Conservation (phyloP, 1,284 basidiomycete species). For the Rhodofomes roseus region DNA sequence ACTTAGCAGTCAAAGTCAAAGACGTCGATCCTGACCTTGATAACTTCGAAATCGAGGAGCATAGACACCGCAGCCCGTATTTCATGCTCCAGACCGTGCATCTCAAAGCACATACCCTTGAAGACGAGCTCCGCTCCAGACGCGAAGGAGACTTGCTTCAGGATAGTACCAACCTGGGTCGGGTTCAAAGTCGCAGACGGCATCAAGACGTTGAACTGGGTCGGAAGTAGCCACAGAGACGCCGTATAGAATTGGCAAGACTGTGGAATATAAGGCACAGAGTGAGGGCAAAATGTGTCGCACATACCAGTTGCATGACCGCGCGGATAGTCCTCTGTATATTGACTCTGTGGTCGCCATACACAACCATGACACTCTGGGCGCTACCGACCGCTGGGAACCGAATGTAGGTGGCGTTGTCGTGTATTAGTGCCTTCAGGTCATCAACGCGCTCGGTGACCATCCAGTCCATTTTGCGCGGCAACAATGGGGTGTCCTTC, state of each 20-base stretch:
- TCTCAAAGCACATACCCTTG: slow-evolving; percentile 97
- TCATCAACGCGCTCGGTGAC: slow-evolving; percentile 91
- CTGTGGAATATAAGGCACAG: slow-evolving; percentile 35
- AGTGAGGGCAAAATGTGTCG: background rate
- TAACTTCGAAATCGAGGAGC: slow-evolving; percentile 87
- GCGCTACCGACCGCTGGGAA: slow-evolving; percentile 91
- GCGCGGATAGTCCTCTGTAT: slow-evolving; percentile 94
- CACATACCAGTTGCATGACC: slow-evolving; percentile 85
- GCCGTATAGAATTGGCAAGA: slow-evolving; percentile 96
- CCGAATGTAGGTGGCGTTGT: slow-evolving; percentile 95
- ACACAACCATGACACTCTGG: slow-evolving; percentile 90
- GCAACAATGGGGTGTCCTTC: slow-evolving; percentile 89
- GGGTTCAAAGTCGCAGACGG: slow-evolving; percentile 81
- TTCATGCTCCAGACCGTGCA: slow-evolving; percentile 94
- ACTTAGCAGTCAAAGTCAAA: background rate
- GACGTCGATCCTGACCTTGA: slow-evolving; percentile 66
- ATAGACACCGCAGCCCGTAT: slow-evolving; percentile 84
- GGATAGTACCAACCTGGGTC: slow-evolving; percentile 78
- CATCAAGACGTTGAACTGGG: slow-evolving; percentile 90
- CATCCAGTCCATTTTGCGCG: slow-evolving; percentile 98
- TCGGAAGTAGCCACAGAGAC: slow-evolving; percentile 92
- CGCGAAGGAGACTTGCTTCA: slow-evolving; percentile 83
- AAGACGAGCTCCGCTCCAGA: slow-evolving; percentile 96
- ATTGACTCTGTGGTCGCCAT: slow-evolving; percentile 92
- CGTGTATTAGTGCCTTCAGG: slow-evolving; percentile 88